These are phyloP conservation scores for Thielaviopsis punctulata DNA, from an alignment of 2,329 filamentous ascomycete genomes.

Conservation along the genomic window DNA sequence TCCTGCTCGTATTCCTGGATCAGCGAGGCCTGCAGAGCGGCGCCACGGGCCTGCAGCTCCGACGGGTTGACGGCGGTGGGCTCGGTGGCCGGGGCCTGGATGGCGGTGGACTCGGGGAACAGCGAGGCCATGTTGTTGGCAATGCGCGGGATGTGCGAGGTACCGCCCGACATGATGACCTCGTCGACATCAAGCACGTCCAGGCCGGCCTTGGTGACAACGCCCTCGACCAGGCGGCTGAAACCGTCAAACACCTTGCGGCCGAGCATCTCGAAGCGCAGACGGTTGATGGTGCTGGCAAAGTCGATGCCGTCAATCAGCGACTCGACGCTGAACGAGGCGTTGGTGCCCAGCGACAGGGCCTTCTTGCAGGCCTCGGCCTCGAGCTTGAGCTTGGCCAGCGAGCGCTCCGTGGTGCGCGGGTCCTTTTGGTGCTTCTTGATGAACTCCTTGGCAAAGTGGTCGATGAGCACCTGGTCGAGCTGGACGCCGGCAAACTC, in stretches of 20 bases:
- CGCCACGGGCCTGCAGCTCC: conserved; percentile 74
- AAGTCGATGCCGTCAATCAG: conserved; percentile 82
- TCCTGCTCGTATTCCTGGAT: conserved; percentile 87
- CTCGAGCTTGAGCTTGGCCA: conserved; percentile 87
- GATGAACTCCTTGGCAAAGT: conserved; percentile 96
- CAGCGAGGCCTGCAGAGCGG: conserved; percentile 84
- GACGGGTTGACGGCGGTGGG: conserved; percentile 77
- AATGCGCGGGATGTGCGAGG: conserved; percentile 84
- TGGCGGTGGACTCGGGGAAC: conserved; percentile 63
- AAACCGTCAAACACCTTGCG: conserved; percentile 80
- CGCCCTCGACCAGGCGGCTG: conserved; percentile 67
- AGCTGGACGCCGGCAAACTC: conserved; percentile 75
- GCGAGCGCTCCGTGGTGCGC: conserved; percentile 57
- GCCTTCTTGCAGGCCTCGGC: conserved; percentile 84
- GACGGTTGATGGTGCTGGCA: conserved; percentile 76
- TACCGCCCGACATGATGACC: conserved; percentile 83
- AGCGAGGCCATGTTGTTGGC: conserved; percentile 60
- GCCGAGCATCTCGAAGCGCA: conserved; percentile 78
- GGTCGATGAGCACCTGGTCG: conserved; percentile 81
- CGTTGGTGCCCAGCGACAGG: conserved; percentile 72
- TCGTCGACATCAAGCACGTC: conserved; percentile 89
- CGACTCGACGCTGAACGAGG: conserved; percentile 84
- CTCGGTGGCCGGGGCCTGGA: conserved; percentile 70
- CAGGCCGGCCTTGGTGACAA: conserved; percentile 78
- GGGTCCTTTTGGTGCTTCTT: conserved; percentile 93